These are phyloP conservation scores for Senecio squalidus DNA, from an alignment of 140 eudicot genomes.

Conservation along the genomic window DNA sequence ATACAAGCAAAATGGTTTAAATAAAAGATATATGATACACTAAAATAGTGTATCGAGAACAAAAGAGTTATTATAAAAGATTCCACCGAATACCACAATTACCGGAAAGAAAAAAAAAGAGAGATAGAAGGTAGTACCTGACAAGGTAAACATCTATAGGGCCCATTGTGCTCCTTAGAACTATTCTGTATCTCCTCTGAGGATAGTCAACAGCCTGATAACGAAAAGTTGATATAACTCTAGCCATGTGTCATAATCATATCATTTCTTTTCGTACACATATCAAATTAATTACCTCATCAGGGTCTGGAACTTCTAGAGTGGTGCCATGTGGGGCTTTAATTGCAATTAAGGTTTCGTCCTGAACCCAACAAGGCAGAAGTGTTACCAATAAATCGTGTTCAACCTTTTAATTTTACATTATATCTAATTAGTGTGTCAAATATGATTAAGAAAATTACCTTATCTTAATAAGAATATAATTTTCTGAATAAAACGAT, in stretches of 20 bases:
- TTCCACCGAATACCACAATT: neutral
- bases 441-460: neutral
- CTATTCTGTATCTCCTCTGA: conserved; percentile 88
- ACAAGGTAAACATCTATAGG: conserved; percentile 98
- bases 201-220: conserved; percentile 80
- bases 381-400: neutral
- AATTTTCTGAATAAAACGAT: neutral
- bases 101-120: neutral
- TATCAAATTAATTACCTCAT: conserved; percentile 55
- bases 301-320: conserved; percentile 97
- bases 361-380: conserved; percentile 36
- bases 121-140: conserved; percentile 41
- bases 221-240: neutral
- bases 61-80: neutral
- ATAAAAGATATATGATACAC: conserved; percentile 1
- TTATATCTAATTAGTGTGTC: neutral
- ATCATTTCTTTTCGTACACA: conserved; percentile 10
- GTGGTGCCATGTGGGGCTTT: conserved; percentile 99
- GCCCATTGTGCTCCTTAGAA: conserved; percentile 95
- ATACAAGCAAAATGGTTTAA: conserved; percentile 11
- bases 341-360: conserved; percentile 86
- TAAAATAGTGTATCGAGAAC: neutral
- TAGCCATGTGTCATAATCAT: neutral
- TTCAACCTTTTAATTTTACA: neutral
- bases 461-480: neutral